Percentiles rank a stretch among this genome's conserved stretches.
Conservation (phyloP, 345 rosid species). For the Ricinus communis region DNA sequence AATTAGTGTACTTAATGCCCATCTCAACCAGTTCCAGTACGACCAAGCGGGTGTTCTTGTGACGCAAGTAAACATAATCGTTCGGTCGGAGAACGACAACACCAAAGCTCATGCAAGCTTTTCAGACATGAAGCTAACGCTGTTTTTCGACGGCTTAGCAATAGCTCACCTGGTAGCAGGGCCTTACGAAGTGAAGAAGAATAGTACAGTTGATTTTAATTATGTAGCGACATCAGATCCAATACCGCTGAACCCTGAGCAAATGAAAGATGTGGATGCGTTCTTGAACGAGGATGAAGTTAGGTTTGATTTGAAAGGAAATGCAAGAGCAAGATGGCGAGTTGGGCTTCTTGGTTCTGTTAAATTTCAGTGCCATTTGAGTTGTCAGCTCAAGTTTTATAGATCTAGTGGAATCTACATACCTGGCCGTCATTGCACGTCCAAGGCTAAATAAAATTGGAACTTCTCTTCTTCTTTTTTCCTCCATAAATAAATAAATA, state of each 20-base stretch:
- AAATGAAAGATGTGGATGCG: conserved; percentile 35
- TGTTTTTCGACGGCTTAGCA: conserved; percentile 45
- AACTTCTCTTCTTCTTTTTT: too few relatives aligned
- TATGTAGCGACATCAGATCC: conserved; percentile 60
- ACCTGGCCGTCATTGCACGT: conserved; percentile 50
- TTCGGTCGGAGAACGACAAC: conserved; percentile 68
- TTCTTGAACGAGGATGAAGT: conserved; percentile 51
- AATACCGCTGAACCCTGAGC: conserved; percentile 50
- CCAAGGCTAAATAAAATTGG: conserved; percentile 53
- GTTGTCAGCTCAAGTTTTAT: conserved; percentile 62
- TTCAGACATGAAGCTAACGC: conserved; percentile 34
- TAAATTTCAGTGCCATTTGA: conserved; percentile 47
- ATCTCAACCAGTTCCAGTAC: conserved; percentile 48
- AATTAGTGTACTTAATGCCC: conserved; percentile 57
- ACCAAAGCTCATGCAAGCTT: conserved; percentile 62
- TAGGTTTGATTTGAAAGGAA: conserved; percentile 63
- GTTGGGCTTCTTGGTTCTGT: conserved; percentile 67
- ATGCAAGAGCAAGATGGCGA: conserved; percentile 62
- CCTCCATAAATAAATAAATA: too few relatives aligned
- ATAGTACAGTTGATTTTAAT: conserved; percentile 32
- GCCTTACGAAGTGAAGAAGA: conserved; percentile 64
- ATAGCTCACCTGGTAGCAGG: conserved; percentile 49
- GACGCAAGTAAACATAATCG: conserved; percentile 53
- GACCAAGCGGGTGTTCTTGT: conserved; percentile 46
- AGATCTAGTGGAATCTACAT: conserved; percentile 40